Percentiles rank a stretch among this genome's conserved stretches.
Evolutionary conservation across 768 basidiomycete species (phyloP).

Genomic region (Imleria badia): DNA sequence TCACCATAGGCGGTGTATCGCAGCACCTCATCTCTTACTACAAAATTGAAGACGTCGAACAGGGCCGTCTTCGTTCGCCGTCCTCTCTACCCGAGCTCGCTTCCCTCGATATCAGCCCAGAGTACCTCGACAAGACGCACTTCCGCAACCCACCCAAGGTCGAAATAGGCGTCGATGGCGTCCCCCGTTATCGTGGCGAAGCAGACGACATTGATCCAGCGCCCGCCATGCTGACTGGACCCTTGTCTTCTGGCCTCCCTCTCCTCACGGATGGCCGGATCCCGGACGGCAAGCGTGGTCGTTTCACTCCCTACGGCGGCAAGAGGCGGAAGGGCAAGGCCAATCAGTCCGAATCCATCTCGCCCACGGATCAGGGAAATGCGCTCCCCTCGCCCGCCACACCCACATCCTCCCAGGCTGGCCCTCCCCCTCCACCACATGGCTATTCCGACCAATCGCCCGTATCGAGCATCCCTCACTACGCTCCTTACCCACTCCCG

Average conservation of each 20-base stretch:
- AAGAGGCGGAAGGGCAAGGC: conserved; percentile 43
- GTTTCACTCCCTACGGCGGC: conserved; percentile 44
- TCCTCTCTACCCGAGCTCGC: conserved; percentile 87
- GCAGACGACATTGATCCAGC: conserved; percentile 66
- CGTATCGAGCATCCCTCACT: conserved; percentile 27
- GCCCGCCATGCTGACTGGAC: conserved; percentile 39
- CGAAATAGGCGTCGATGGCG: conserved; percentile 80
- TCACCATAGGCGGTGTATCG: conserved; percentile 78
- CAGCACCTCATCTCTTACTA: conserved; percentile 97
- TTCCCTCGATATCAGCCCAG: conserved; percentile 80
- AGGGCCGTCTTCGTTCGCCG: conserved; percentile 83
- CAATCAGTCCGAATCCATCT: conserved; percentile 26
- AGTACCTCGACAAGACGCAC: conserved; percentile 87
- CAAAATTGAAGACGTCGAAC: conserved; percentile 85
- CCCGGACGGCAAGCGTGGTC: conserved; percentile 44
- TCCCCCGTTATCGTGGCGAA: conserved; percentile 80
- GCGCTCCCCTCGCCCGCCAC: conserved; percentile 31
- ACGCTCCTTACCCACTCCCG: conserved; percentile 34
- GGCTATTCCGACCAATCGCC: conserved; percentile 31
- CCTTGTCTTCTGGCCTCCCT: conserved; percentile 46
- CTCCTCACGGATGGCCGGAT: conserved; percentile 49
- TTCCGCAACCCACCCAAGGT: conserved; percentile 91
- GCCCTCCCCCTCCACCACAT: conserved; percentile 23
- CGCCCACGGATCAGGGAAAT: conserved; percentile 30
- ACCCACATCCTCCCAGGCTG: conserved; percentile 27